Conservation (phyloP, 371 early-diverging fungal species). For the Umbelopsis sp. region DNA sequence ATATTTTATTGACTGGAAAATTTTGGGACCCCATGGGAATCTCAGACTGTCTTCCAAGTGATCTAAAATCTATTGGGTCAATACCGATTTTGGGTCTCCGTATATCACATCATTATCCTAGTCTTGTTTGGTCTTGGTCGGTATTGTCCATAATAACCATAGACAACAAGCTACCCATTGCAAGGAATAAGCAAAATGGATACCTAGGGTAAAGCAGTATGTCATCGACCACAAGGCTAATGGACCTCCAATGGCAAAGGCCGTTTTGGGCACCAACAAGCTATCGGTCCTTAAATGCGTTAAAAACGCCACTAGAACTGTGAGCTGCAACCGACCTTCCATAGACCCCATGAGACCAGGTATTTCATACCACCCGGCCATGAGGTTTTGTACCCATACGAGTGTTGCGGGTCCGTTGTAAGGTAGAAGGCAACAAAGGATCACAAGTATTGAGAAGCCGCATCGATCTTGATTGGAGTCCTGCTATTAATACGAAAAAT, state of each 20-base stretch:
- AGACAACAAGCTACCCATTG: background rate
- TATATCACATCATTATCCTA: background rate
- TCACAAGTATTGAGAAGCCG: conserved; percentile 49
- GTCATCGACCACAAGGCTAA: too few species aligned
- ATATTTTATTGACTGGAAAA: too few species aligned
- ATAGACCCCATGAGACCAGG: background rate
- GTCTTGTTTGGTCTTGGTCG: conserved; percentile 16
- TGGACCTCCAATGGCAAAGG: background rate
- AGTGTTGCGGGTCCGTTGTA: conserved; percentile 47
- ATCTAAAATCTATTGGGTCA: conserved; percentile 14
- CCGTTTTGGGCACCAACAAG: background rate
- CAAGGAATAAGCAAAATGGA: background rate
- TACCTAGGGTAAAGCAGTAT: too few species aligned
- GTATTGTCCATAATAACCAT: background rate
- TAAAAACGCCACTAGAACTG: background rate
- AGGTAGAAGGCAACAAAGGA: conserved; percentile 52
- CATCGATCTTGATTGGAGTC: conserved; percentile 47
- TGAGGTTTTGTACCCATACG: conserved; percentile 51
- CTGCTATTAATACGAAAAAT: conserved; percentile 5
- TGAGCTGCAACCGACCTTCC: background rate
- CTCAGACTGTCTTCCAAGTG: background rate
- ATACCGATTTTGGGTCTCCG: conserved; percentile 5
- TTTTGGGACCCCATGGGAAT: background rate
- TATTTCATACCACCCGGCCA: conserved; percentile 47
- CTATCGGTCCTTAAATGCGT: background rate